These are phyloP conservation scores for Acacia acuminata DNA, from an alignment of 306 rosid genomes.

Conservation along the genomic window DNA sequence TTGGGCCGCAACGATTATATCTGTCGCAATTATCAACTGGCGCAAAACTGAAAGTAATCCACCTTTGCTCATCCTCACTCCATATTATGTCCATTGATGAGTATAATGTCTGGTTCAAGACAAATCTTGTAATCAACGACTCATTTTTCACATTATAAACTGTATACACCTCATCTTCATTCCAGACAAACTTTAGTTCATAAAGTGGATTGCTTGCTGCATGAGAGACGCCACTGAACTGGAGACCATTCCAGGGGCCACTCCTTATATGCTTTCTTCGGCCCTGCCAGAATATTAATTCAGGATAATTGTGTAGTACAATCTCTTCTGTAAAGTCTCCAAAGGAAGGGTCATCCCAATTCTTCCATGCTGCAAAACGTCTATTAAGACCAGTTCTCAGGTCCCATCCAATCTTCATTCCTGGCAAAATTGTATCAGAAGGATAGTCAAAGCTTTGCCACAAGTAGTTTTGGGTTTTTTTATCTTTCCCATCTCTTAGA, in stretches of 20 bases:
- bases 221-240: neutral
- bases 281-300: conserved; percentile 13
- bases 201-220: neutral
- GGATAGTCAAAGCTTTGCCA: conserved; percentile 49
- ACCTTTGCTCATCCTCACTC: neutral
- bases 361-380: conserved; percentile 27
- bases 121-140: neutral
- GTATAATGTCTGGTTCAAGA: neutral
- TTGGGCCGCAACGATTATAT: neutral
- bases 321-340: conserved; percentile 19
- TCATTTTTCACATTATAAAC: neutral
- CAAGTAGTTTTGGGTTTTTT: conserved; percentile 10
- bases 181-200: neutral
- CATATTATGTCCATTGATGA: neutral
- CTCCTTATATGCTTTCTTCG: neutral
- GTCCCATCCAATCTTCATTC: conserved; percentile 43
- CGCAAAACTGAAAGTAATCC: neutral
- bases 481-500: conserved; percentile 31
- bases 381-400: conserved; percentile 12
- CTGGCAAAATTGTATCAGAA: conserved; percentile 28
- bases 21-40: neutral
- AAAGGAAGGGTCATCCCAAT: conserved; percentile 29
- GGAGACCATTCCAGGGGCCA: neutral
- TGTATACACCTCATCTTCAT: neutral
- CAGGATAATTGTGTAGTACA: neutral